Percentiles rank a stretch among this genome's conserved stretches.
These are phyloP conservation scores for Fraxinus albicans DNA, from an alignment of 305 asterid species.

Conservation along the genomic window DNA sequence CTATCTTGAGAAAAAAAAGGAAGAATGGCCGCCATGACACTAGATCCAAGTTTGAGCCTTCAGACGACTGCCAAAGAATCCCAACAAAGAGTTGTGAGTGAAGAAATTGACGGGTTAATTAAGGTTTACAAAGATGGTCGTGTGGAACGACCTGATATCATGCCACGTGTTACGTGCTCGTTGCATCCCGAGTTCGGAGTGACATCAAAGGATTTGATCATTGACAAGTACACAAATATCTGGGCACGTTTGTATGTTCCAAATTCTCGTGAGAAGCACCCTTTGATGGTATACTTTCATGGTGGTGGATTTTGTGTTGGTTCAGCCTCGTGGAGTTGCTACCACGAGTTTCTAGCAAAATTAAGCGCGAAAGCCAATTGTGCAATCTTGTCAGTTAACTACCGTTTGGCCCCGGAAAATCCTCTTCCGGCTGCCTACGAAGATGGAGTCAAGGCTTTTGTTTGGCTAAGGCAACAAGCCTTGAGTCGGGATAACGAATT, in stretches of 20 bases:
- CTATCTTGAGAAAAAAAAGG: slow-evolving; percentile 6
- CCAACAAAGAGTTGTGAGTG: slow-evolving; percentile 31
- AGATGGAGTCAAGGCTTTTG: slow-evolving; percentile 56
- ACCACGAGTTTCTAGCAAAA: slow-evolving; percentile 67
- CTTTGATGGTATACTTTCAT: slow-evolving; percentile 65
- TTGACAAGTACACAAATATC: slow-evolving; percentile 57
- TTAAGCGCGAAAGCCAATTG: slow-evolving; percentile 46
- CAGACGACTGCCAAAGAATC: slow-evolving; percentile 38
- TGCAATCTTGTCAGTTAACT: slow-evolving; percentile 60
- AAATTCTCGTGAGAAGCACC: slow-evolving; percentile 30
- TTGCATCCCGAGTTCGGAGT: slow-evolving; percentile 50
- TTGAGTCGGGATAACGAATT: slow-evolving; percentile 23
- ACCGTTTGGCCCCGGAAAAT: slow-evolving; percentile 79
- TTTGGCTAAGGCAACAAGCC: slow-evolving; percentile 52
- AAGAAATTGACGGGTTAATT: slow-evolving; percentile 66
- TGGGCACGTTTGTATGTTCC: slow-evolving; percentile 81
- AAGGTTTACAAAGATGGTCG: slow-evolving; percentile 68
- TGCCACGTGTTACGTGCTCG: slow-evolving; percentile 47
- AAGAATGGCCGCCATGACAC: slow-evolving; percentile 47
- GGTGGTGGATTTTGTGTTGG: slow-evolving; percentile 94
- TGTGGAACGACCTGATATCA: slow-evolving; percentile 62
- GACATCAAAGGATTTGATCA: slow-evolving; percentile 46
- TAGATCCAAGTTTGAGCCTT: slow-evolving; percentile 39
- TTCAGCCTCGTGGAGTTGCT: slow-evolving; percentile 73
- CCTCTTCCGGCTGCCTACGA: slow-evolving; percentile 82